Evolutionary conservation across 1,284 basidiomycete genomes (phyloP).

Genomic region (Boletus hoseneyae): DNA sequence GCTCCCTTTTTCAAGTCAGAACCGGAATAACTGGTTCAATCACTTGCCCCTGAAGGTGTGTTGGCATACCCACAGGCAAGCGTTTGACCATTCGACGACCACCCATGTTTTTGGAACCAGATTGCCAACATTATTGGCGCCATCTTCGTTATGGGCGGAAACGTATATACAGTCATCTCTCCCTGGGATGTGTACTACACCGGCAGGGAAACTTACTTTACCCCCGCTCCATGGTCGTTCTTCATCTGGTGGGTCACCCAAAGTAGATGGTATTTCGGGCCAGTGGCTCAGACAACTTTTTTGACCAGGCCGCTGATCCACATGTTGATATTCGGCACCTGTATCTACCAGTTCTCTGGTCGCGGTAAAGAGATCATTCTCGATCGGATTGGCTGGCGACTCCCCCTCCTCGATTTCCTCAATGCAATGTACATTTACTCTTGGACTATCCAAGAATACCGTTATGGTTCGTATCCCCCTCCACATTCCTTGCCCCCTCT

Average conservation of each 20-base stretch:
- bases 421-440: conserved; percentile 85
- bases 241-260: conserved; percentile 61
- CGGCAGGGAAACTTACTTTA: conserved; percentile 86
- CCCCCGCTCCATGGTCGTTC: conserved; percentile 86
- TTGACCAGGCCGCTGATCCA: conserved; percentile 72
- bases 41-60: conserved; percentile 30
- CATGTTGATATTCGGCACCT: conserved; percentile 78
- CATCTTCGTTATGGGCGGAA: conserved; percentile 78
- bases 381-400: conserved; percentile 85
- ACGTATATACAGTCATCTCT: conserved; percentile 79
- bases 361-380: conserved; percentile 76
- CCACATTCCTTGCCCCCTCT: not conserved
- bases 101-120: conserved; percentile 31
- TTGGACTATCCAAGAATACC: conserved; percentile 70
- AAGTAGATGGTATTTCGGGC: conserved; percentile 1
- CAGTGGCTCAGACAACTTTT: conserved; percentile 7
- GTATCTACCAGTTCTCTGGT: conserved; percentile 87
- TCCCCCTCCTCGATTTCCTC: conserved; percentile 81
- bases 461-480: conserved; percentile 47
- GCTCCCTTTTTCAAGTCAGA: conserved; percentile 20
- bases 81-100: conserved; percentile 4
- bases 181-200: conserved; percentile 64
- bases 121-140: conserved; percentile 78
- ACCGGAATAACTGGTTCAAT: conserved; percentile 27
- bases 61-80: not conserved